Base-by-base conservation (phyloP, 2,329 filamentous ascomycete species). In the Lasiodiplodia theobromae region DNA sequence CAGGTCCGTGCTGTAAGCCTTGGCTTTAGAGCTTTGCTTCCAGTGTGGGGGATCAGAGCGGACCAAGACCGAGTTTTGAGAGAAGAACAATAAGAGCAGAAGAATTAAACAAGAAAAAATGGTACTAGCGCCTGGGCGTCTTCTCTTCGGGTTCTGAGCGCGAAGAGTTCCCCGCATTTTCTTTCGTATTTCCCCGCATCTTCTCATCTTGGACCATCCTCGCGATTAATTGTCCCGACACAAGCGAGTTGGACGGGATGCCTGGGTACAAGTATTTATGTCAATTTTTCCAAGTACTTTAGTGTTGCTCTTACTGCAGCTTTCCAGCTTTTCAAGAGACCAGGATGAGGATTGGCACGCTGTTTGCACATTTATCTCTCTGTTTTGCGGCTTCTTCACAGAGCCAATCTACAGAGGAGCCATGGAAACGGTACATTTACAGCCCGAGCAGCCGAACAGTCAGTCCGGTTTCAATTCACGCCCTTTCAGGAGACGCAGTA, bases 401-500 rank as follows among this genome's bases (percentile, higher is more conserved):
- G n/a, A 47, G 44, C 21, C 18, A 62, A 18, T 25, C 57, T 8
- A 18, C 16, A 31, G 40, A n/a, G 12, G 25, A 34, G 25, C 44
- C 60, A 28, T 64, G 60, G 60, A 21, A 51, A 14, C 10, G 8
- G 8, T 64, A 37, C 16, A 52, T 64, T 14, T 21, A 38, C n/a
- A 64, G 60, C 16, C 60, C 60, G 3, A 37, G 14, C 23, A 52
- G 31, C 10, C 44, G 60, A 14, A 64, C 60, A 1, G 47, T 40
- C 31, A 25, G 31, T 16, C 60, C 60, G 2, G 14, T 7, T 0
- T 37, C 44, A 18, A 49, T 64, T 7, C 31, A 64, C 21, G 31
- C 60, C 18, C 14, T 64, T 2, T 64, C 60, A 2, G 60, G 60
- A 18, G 60, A 64, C 44, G 60, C 47, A 5, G 28, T 52, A 18